phyloP scores from a whole-genome alignment of 2,329 filamentous ascomycete genomes.

The Epichloe gansuensis region DNA sequence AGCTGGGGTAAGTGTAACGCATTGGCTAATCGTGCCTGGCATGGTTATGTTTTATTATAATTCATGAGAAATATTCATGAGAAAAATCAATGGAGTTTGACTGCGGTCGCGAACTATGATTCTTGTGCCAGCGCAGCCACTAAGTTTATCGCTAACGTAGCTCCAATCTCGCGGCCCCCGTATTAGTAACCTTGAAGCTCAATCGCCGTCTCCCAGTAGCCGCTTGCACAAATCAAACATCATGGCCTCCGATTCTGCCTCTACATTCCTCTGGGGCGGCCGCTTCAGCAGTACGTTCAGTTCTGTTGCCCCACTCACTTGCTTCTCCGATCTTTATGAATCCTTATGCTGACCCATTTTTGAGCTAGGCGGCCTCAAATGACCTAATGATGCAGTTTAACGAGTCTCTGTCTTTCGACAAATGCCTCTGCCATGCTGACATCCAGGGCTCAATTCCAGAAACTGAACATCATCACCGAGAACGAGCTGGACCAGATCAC shows the following conservation, averaged over 20 bases:
- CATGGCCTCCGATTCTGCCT: conserved; percentile 1
- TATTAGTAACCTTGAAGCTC: not conserved
- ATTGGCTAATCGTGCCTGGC: no score
- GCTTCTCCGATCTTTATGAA: not conserved
- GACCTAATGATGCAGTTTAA: conserved; percentile 36
- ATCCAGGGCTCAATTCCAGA: conserved; percentile 52
- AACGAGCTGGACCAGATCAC: not conserved
- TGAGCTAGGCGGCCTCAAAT: conserved; percentile 8
- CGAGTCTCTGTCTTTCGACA: conserved; percentile 55
- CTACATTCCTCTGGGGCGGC: conserved; percentile 1
- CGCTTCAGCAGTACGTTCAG: conserved; percentile 2
- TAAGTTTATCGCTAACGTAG: no score
- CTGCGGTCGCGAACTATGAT: no score
- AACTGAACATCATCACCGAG: conserved; percentile 45
- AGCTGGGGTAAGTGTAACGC: not conserved
- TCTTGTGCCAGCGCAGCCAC: no score
- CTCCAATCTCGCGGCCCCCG: no score
- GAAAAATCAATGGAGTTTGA: no score
- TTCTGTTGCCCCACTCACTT: not conserved
- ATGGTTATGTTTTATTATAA: no score
- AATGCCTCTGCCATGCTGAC: conserved; percentile 52
- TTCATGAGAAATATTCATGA: no score
- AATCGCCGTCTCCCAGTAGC: not conserved
- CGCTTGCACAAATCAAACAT: not conserved
- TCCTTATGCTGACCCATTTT: not conserved